phyloP scores from a whole-genome alignment of 2,329 filamentous ascomycete genomes.

The Fusarium nematophilum region DNA sequence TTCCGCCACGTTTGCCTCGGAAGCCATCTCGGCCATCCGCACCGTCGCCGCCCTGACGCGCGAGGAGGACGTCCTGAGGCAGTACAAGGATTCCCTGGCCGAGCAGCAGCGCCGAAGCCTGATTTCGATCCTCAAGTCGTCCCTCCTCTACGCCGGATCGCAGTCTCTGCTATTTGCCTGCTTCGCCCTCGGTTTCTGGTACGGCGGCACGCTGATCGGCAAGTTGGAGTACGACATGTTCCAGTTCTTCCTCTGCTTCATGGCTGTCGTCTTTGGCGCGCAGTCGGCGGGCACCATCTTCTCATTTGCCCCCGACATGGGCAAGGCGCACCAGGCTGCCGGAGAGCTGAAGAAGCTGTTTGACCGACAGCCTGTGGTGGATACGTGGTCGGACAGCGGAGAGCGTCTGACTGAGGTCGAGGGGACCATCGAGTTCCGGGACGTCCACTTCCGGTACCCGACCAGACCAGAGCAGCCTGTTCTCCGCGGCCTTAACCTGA shows the following conservation, averaged over 20 bases:
- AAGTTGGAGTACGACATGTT: constrained; percentile 79
- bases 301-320: constrained; percentile 91
- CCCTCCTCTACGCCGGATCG: constrained; percentile 82
- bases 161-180: constrained; percentile 87
- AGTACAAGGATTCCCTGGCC: constrained; percentile 76
- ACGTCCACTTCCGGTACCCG: constrained; percentile 95
- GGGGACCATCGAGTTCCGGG: constrained; percentile 86
- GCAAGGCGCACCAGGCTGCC: constrained; percentile 89
- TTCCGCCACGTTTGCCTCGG: constrained; percentile 89
- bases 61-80: constrained; percentile 80
- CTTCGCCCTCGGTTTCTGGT: constrained; percentile 93
- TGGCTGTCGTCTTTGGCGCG: constrained; percentile 87
- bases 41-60: constrained; percentile 92
- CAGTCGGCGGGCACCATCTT: constrained; percentile 93
- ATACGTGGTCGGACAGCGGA: constrained; percentile 81
- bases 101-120: constrained; percentile 75
- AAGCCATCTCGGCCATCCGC: constrained; percentile 92
- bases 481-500: constrained; percentile 82
- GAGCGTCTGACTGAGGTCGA: constrained; percentile 71
- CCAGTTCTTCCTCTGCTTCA: constrained; percentile 93
- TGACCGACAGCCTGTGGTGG: constrained; percentile 83
- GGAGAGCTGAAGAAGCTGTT: constrained; percentile 84
- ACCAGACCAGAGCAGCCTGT: constrained; percentile 93
- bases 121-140: constrained; percentile 80
- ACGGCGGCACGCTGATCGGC: constrained; percentile 81